Base-by-base conservation (phyloP, 2,329 filamentous ascomycete species). In the Aspergillus jensenii region DNA sequence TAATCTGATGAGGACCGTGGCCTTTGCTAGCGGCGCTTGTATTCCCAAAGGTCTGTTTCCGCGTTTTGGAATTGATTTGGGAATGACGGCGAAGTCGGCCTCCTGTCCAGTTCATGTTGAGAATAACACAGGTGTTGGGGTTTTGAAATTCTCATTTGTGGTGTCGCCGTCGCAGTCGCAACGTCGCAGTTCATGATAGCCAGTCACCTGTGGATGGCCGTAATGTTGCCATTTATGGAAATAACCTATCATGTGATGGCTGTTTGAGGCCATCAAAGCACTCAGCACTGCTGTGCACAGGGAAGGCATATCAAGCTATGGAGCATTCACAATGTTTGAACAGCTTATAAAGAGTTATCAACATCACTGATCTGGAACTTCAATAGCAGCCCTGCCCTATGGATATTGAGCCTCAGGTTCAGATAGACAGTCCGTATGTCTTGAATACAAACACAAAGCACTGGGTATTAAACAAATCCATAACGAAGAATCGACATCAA, bases 51-150 rank as follows among this genome's bases (percentile, higher is more conserved):
- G 68, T 68, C 43, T 71, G 68, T 65, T 74, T 63, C 72, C 69
- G 33, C 58, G 56, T 47, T 67, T 69, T 53, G 65, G 67, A 59
- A 39, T 64, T 72, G 56, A 65, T 66, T 52, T 67, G 70, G 12
- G 74, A 74, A 62, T 77, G 71, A 39, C 76, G 75, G 50, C 72
- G 71, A 23, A 79, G 67, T 53, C 72, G 72, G 33, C 77, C 76
- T 55, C 76, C 76, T 23, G 74, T 78, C 77, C 77, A 79, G 55
- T 79, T 79, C 77, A 79, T 79, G 7, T 14, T 50, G 25, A 11
- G 5, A 37, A 23, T 31, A 31, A n/a, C 40, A 43, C 40, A 9
- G 7, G 14, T n/a, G 12, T 21, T 21, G 21, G 11, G 14, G 15
- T 14, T 15, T 25, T 21, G 9, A 9, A 23, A 52, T 17, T 17